These are phyloP conservation scores for Prinsepia uniflora DNA, from an alignment of 306 rosid species.

Conservation along the genomic window DNA sequence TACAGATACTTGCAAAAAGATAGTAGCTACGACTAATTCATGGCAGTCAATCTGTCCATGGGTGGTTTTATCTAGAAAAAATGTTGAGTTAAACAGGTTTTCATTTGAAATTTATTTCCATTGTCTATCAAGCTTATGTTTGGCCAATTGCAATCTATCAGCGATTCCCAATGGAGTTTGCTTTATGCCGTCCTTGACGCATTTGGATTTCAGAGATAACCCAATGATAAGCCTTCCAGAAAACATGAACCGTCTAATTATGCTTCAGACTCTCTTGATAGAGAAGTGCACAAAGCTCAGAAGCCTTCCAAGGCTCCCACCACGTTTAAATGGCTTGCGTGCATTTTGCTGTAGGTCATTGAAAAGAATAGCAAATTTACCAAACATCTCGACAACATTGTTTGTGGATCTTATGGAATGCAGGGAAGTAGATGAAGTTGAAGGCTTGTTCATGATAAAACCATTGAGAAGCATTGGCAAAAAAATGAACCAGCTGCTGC, in stretches of 20 bases:
- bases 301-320: neutral
- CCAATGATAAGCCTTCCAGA: neutral
- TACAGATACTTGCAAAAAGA: neutral
- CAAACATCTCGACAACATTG: neutral
- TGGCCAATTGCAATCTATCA: neutral
- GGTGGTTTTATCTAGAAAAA: neutral
- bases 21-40: neutral
- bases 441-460: neutral
- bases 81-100: neutral
- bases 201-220: neutral
- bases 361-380: conserved; percentile 5
- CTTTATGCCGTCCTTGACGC: neutral
- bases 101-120: neutral
- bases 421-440: neutral
- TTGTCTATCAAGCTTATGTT: neutral
- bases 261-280: neutral
- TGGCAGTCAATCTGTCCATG: neutral
- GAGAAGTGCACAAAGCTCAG: neutral
- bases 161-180: neutral
- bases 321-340: neutral
- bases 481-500: neutral
- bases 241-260: conserved; percentile 1
- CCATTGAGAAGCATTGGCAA: neutral
- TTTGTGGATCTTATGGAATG: neutral
- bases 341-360: neutral